Percentiles rank a stretch among this genome's conserved stretches.
Evolutionary conservation across 2,329 filamentous ascomycete species (phyloP).

Genomic region (Hymenoscyphus occultus): DNA sequence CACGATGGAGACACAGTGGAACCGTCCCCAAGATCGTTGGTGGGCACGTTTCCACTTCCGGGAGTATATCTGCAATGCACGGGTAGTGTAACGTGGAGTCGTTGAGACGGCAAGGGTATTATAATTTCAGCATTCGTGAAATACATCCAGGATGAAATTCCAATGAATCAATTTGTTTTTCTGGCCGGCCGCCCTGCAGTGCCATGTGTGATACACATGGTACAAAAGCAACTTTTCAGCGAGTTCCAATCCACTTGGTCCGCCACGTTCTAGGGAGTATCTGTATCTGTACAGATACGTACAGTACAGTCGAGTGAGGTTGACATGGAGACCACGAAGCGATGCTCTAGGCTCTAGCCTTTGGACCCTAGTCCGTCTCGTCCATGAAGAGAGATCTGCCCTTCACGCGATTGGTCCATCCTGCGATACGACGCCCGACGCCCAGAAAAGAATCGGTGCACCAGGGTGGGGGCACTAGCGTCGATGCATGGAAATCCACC

Average conservation of each 20-base stretch:
- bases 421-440: background rate
- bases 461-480: background rate
- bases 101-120: background rate
- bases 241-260: too few relatives aligned
- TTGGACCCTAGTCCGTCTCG: background rate
- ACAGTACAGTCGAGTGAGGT: background rate
- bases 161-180: background rate
- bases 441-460: background rate
- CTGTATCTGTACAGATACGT: too few relatives aligned
- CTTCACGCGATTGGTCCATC: background rate
- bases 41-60: background rate
- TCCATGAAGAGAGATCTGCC: background rate
- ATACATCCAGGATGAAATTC: background rate
- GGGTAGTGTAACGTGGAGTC: conserved; percentile 3
- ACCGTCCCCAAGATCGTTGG: conserved; percentile 7
- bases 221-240: background rate
- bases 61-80: background rate
- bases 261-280: background rate
- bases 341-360: background rate
- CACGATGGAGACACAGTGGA: conserved; percentile 7
- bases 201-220: background rate
- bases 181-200: background rate
- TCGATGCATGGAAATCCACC: background rate
- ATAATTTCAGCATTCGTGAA: background rate
- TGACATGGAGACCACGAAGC: background rate